Evolutionary conservation across 805 yeast species (phyloP), one percentile per base, ranked within the genome.

Genomic region (Vanderwaltozyma polyspora): DNA sequence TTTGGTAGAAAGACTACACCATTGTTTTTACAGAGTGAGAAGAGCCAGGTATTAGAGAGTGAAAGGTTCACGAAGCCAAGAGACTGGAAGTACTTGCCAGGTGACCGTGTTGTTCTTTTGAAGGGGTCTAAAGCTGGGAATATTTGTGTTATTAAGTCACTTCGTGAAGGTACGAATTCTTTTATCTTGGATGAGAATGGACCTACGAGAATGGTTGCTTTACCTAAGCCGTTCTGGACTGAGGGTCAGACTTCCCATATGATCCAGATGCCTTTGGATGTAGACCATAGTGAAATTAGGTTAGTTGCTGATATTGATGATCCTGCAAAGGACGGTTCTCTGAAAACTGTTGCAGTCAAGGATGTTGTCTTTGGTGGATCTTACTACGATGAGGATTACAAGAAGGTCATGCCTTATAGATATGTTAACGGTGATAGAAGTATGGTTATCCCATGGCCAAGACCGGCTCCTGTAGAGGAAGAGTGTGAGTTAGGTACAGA

Each of bases 361-460:
- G 74, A 76, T 29, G 52, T 89, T 14, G 74, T 68, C 19, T 75
- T 76, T 52, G 70, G 70, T 33, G 94, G 83, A 16, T 60, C 64
- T 33, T 79, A 80, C 52, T 89, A 71, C 56, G 94, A 86, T 51
- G 73, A 72, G 29, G 73, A 79, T 44, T 76, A 79, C 57, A 78
- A 77, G 52, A 67, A 67, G 48, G 71, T 79, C 68, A 60, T 84
- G 64, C 94, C 94, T 21, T 73, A 72, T 39, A 74, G 97, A 58
- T 72, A 74, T 45, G 84, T 87, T 18, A 71, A 70, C 42, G 76
- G 81, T 45, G 77, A 79, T 46, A 73, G 70, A 28, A 70, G 74
- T 34, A 63, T 84, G 34, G 72, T 76, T 17, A 76, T 87, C 33
- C 96, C 96, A 35, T 89, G 94, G 94, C 95, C 95, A 25, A 70